These are phyloP conservation scores for Colletotrichum sp. DNA, from an alignment of 2,329 filamentous ascomycete genomes.

Conservation along the genomic window DNA sequence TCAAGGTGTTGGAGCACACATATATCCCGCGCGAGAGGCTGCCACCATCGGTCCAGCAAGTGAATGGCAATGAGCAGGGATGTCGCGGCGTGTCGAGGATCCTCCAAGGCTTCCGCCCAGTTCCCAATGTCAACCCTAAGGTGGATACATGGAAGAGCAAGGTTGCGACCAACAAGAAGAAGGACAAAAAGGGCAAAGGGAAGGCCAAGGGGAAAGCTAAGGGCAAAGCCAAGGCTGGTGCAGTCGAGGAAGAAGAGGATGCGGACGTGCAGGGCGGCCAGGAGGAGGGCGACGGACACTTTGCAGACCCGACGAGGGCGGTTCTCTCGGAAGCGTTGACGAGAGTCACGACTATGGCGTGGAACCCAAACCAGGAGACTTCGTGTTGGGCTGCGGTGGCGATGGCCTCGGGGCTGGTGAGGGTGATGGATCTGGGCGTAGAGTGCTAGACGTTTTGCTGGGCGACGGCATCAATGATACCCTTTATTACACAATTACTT, in stretches of 20 bases:
- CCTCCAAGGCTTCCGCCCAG: slow-evolving; percentile 54
- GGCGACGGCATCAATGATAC: background rate
- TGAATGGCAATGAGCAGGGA: background rate
- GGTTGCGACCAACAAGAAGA: slow-evolving; percentile 37
- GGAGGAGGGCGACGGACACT: slow-evolving; percentile 25
- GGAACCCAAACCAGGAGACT: slow-evolving; percentile 72
- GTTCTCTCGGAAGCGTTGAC: slow-evolving; percentile 67
- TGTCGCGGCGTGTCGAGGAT: slow-evolving; percentile 54
- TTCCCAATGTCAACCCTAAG: slow-evolving; percentile 53
- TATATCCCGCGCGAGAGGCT: slow-evolving; percentile 43
- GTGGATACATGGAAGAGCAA: slow-evolving; percentile 45
- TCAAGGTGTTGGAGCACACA: slow-evolving; percentile 59
- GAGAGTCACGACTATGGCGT: slow-evolving; percentile 65
- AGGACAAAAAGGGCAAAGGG: slow-evolving; percentile 35
- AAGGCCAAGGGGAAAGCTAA: slow-evolving; percentile 41
- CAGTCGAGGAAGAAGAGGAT: slow-evolving; percentile 33
- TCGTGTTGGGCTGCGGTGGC: slow-evolving; percentile 72
- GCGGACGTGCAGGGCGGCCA: slow-evolving; percentile 22
- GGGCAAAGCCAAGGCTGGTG: slow-evolving; percentile 30
- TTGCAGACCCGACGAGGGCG: slow-evolving; percentile 43
- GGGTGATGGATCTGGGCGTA: slow-evolving; percentile 69
- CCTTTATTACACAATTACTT: slow-evolving; percentile 8
- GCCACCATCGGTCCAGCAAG: background rate
- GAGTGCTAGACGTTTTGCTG: slow-evolving; percentile 32
- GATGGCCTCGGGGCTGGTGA: slow-evolving; percentile 69